Evolutionary conservation across 495 filamentous ascomycete genomes (phyloP), one percentile per base, ranked within the genome.

Genomic region (Hyaloscypha finlandica): DNA sequence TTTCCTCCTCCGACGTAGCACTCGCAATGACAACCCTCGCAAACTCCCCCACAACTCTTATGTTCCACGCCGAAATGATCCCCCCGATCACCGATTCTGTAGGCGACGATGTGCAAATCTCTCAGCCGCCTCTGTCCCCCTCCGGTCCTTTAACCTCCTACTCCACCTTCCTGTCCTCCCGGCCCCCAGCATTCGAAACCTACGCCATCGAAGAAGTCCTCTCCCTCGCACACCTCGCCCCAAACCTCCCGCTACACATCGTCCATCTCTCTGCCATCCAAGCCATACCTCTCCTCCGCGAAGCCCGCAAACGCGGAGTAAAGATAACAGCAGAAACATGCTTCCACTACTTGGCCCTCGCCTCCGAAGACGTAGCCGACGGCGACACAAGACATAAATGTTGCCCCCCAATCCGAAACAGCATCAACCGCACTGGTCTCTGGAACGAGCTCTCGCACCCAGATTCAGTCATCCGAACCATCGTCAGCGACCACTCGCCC

Each of bases 1-100:
- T 99, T 14, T 91, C 89, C 1, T 83, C 90, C 1, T 80, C 77
- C 1, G 95, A 98, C 76, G 89, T 99, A 68, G 81, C 86, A 0
- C 84, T 87, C 54, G 94, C 88, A 53, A 92, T 99, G 87, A 83
- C 77, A 8, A 91, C 89, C 55, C 83, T 99, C 60, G 89, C 89
- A 48, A 88, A 91, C 68, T 75, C 78, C 45, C 84, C 91, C 54
- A 99, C 95, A 19, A 94, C 92, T 0, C 81, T 98, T 53, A 97
- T 99, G 94, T 99, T 99, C 79, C 95, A 99, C 73, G 95, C 95
- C 22, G 95, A 99, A 78, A 97, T 97, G 93, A 88, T 97, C 25
- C 95, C 95, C 2, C 93, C 94, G 4, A 90, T 93, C 67, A 80
- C 91, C 53, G 86, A 87, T 68, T 93, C 92, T 0, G 90, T 93